These are phyloP conservation scores for Leucaena leucocephala DNA, from an alignment of 306 rosid genomes.

Conservation along the genomic window DNA sequence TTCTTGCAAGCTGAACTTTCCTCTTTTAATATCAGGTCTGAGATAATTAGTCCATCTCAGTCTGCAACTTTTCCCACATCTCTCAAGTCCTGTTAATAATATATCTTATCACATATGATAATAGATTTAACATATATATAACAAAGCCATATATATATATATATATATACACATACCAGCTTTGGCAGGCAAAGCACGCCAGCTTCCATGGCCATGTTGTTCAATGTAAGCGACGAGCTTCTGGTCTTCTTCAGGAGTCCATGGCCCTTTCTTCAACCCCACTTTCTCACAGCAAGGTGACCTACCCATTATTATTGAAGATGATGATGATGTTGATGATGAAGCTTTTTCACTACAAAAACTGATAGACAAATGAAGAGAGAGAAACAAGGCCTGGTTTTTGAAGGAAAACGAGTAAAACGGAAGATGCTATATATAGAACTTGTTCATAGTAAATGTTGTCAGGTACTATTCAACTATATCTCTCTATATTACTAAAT, in stretches of 20 bases:
- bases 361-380: not conserved
- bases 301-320: slow-evolving; percentile 28
- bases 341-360: not conserved
- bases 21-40: slow-evolving; percentile 49
- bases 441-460: not conserved
- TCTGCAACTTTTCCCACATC: slow-evolving; percentile 51
- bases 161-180: slow-evolving; percentile 6
- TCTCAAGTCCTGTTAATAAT: slow-evolving; percentile 20
- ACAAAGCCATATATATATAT: not conserved
- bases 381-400: not conserved
- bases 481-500: not conserved
- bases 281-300: slow-evolving; percentile 39
- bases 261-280: slow-evolving; percentile 46
- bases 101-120: too few relatives aligned
- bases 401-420: not conserved
- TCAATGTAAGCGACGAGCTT: slow-evolving; percentile 13
- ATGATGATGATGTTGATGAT: not conserved
- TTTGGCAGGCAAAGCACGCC: slow-evolving; percentile 36
- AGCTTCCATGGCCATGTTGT: slow-evolving; percentile 25
- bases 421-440: not conserved
- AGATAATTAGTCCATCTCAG: slow-evolving; percentile 50
- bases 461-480: not conserved
- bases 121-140: not conserved
- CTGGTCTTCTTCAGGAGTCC: slow-evolving; percentile 40
- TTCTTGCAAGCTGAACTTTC: slow-evolving; percentile 47